Evolutionary conservation across 306 rosid genomes (phyloP), one percentile per base, ranked within the genome.

Genomic region (Quercus robur): DNA sequence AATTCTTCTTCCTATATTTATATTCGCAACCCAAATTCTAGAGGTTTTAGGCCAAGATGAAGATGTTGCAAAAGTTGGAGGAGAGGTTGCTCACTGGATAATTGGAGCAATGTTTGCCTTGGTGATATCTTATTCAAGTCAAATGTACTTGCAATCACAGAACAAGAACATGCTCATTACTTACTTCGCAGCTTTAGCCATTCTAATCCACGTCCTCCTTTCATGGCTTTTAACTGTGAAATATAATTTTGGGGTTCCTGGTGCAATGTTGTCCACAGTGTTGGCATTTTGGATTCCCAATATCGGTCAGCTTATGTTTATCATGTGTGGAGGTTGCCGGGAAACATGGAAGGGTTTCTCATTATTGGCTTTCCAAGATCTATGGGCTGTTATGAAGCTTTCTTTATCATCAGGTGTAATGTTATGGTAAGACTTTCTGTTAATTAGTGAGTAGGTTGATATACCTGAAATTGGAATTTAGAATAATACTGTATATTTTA

Each of bases 321-420:
- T 90, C 38, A 31, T 78, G 44, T 76, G 56, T n/a, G 85, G 81
- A 20, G 85, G 87, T 13, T 86, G 94, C 75, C 88, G 88, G n/a
- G 78, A 85, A 12, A 88, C 94, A 13, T 90, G 94, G 92, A 90
- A 79, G 23, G 92, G 92, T 54, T 90, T 90, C 84, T 77, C 92
- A 1, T 75, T 64, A 62, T 77, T 85, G 56, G 92, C 94, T 15
- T 88, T 88, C 77, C 88, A 80, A 26, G 92, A 90, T 80, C 89
- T 90, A 21, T 81, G 88, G 86, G 84, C 85, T 70, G 88, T 90
- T 52, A 8, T 83, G 77, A 88, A 88, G 84, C 89, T 90, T 59
- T 90, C 94, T 11, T 1, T 90, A 12, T 86, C 92, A 25, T 88
- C 94, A 70, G 94, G 94, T 19, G 88, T 61, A 30, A 88, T 88